phyloP scores from a whole-genome alignment of 805 yeast species.

The Lachancea kluyveri region DNA sequence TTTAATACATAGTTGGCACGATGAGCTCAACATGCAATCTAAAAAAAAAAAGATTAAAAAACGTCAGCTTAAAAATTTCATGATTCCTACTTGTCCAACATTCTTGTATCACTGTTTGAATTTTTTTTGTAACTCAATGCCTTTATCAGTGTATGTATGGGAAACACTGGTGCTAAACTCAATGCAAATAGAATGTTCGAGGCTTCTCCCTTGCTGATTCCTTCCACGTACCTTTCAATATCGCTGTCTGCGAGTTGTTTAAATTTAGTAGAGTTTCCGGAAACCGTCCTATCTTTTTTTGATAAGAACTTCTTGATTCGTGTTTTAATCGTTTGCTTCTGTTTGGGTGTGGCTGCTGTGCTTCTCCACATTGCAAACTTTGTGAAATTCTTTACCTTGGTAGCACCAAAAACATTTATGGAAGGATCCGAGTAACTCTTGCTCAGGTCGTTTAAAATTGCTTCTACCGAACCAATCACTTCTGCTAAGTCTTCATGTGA shows the following conservation, averaged over 20 bases:
- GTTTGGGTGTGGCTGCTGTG: conserved; percentile 25
- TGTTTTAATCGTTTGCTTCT: conserved; percentile 13
- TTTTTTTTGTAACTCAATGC: conserved; percentile 12
- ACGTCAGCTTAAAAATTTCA: too few relatives aligned
- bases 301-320: conserved; percentile 6
- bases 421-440: background rate
- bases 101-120: too few relatives aligned
- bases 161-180: conserved; percentile 26
- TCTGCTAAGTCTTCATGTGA: conserved; percentile 9
- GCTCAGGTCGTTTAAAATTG: conserved; percentile 16
- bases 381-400: conserved; percentile 16
- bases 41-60: too few relatives aligned
- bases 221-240: conserved; percentile 9
- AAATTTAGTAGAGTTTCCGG: background rate
- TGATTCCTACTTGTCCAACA: too few relatives aligned
- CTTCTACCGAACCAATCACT: conserved; percentile 20
- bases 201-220: conserved; percentile 24
- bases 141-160: conserved; percentile 17
- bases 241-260: background rate
- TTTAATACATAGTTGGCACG: too few relatives aligned
- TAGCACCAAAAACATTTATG: background rate
- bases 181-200: conserved; percentile 24
- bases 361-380: conserved; percentile 32
- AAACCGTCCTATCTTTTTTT: background rate
- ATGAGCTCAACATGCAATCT: too few relatives aligned